Conservation (phyloP, 2,329 filamentous ascomycete genomes). For the Shiraia sp. region DNA sequence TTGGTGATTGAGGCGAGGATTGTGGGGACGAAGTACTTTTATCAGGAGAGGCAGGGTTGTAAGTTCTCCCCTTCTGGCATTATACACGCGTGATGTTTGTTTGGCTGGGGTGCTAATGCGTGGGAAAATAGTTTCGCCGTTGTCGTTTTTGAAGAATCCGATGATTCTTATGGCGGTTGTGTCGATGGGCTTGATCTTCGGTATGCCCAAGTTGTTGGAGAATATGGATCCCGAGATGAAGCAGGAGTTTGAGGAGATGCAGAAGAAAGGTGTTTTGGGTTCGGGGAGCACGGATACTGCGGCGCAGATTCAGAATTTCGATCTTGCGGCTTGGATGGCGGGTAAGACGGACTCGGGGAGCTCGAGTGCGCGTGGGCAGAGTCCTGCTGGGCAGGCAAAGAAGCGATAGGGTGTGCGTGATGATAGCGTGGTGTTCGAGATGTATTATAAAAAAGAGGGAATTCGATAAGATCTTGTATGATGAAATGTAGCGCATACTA, state of each 20-base stretch:
- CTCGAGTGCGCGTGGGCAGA: slow-evolving; percentile 25
- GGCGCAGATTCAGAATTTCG: slow-evolving; percentile 64
- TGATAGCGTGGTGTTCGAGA: not conserved
- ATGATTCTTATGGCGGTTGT: slow-evolving; percentile 94
- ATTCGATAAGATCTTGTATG: too few relatives aligned
- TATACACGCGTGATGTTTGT: too few relatives aligned
- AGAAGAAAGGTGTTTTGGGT: slow-evolving; percentile 71
- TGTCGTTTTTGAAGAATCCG: slow-evolving; percentile 85
- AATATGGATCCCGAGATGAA: slow-evolving; percentile 98
- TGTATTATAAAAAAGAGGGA: not conserved
- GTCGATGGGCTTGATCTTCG: slow-evolving; percentile 80
- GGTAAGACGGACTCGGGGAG: slow-evolving; percentile 50
- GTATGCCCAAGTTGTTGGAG: slow-evolving; percentile 93
- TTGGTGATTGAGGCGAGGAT: slow-evolving; percentile 64
- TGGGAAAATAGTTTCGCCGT: slow-evolving; percentile 65
- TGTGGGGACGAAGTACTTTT: slow-evolving; percentile 71
- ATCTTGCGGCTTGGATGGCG: slow-evolving; percentile 70
- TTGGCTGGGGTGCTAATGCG: slow-evolving; percentile 26
- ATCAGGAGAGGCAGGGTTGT: slow-evolving; percentile 76
- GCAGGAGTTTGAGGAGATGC: slow-evolving; percentile 89
- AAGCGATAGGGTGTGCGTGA: slow-evolving; percentile 14
- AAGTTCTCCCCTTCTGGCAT: slow-evolving; percentile 45
- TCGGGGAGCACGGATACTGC: slow-evolving; percentile 43
- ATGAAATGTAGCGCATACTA: too few relatives aligned
- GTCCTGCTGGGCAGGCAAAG: slow-evolving; percentile 33